Evolutionary conservation across 2,329 filamentous ascomycete species (phyloP).

Genomic region (Ramichloridium luteum): DNA sequence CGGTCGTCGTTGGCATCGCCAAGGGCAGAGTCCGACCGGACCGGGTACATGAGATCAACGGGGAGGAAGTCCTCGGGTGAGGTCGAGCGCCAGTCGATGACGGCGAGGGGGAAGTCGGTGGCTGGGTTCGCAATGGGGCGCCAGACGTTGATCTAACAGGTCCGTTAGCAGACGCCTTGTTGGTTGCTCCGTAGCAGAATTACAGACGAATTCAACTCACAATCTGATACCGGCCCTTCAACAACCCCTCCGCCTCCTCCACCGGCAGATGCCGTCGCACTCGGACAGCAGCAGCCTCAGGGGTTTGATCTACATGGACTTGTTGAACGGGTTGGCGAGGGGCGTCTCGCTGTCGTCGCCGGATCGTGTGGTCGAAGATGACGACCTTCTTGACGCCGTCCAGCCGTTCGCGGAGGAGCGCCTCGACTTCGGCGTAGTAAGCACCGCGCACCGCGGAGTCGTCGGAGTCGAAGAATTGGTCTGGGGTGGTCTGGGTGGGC

Average conservation of each 20-base stretch:
- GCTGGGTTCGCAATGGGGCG: conserved; percentile 52
- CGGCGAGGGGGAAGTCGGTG: conserved; percentile 54
- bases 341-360: conserved; percentile 41
- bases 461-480: conserved; percentile 44
- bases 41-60: conserved; percentile 52
- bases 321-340: conserved; percentile 55
- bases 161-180: too few relatives aligned
- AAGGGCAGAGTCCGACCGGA: too few relatives aligned
- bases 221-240: conserved; percentile 47
- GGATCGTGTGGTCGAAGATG: conserved; percentile 63
- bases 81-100: conserved; percentile 53
- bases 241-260: conserved; percentile 44
- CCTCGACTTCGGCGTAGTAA: conserved; percentile 53
- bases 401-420: conserved; percentile 42
- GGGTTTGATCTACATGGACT: conserved; percentile 62
- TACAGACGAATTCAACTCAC: too few relatives aligned
- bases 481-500: conserved; percentile 43
- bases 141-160: conserved; percentile 55
- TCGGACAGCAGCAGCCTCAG: conserved; percentile 46
- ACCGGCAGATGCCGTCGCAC: conserved; percentile 48
- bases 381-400: conserved; percentile 47
- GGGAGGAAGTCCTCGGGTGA: conserved; percentile 45
- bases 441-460: conserved; percentile 41
- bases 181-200: too few relatives aligned
- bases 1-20: conserved; percentile 40